Evolutionary conservation across 2,329 filamentous ascomycete species (phyloP).

Genomic region (Paecilomyces sp.): DNA sequence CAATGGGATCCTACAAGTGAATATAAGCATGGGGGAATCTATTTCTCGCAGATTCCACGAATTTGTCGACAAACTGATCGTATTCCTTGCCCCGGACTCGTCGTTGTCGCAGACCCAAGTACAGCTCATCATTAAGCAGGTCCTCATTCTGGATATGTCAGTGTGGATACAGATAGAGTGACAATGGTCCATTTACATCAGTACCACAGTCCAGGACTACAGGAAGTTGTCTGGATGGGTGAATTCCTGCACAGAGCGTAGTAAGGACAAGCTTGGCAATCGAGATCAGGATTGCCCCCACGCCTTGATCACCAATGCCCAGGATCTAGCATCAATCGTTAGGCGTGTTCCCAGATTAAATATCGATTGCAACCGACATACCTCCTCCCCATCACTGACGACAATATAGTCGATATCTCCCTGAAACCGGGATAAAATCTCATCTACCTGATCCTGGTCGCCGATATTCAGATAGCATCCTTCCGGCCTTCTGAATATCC

Average conservation of each 20-base stretch:
- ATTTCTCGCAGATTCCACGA: constrained; percentile 61
- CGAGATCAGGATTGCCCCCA: constrained; percentile 76
- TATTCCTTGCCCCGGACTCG: constrained; percentile 66
- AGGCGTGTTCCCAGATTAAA: constrained; percentile 3
- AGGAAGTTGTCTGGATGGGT: constrained; percentile 69
- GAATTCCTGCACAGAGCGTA: constrained; percentile 79
- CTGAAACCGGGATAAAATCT: constrained; percentile 45
- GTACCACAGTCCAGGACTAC: constrained; percentile 84
- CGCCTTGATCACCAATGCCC: constrained; percentile 83
- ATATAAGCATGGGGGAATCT: constrained; percentile 74
- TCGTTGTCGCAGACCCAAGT: constrained; percentile 64
- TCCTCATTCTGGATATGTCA: constrained; percentile 52
- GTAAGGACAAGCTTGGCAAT: constrained; percentile 76
- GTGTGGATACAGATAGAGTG: too few relatives aligned
- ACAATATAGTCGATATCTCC: constrained; percentile 86
- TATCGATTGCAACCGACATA: constrained; percentile 2
- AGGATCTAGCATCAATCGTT: constrained; percentile 56
- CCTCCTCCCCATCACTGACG: constrained; percentile 62
- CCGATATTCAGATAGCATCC: constrained; percentile 75
- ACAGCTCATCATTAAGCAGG: constrained; percentile 67
- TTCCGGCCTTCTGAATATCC: constrained; percentile 68
- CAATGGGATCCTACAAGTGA: constrained; percentile 52
- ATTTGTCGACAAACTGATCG: constrained; percentile 67
- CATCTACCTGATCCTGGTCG: constrained; percentile 58
- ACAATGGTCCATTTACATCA: constrained; percentile 39